Percentiles rank a stretch among this genome's conserved stretches.
phyloP scores from a whole-genome alignment of 805 yeast genomes.

The Ogataea methanolica region DNA sequence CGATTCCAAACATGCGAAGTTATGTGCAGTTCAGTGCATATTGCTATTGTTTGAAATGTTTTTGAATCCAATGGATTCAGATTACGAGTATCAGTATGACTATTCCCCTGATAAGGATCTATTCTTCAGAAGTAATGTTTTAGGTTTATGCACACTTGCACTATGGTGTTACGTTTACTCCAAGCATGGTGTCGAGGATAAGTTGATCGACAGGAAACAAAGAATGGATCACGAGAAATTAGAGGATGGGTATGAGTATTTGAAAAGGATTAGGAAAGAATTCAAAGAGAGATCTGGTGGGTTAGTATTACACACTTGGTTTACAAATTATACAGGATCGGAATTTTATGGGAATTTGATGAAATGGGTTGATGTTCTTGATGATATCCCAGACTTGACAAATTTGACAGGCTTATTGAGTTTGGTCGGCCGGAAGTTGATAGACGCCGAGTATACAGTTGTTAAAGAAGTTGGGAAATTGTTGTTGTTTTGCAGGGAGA shows the following conservation, averaged over 20 bases:
- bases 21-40: constrained; percentile 57
- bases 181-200: constrained; percentile 42
- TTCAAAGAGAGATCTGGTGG: constrained; percentile 32
- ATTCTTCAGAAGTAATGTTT: constrained; percentile 38
- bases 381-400: constrained; percentile 38
- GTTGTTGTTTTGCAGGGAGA: constrained; percentile 47
- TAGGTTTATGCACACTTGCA: constrained; percentile 38
- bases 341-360: constrained; percentile 39
- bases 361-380: constrained; percentile 37
- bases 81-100: constrained; percentile 36
- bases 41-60: constrained; percentile 59
- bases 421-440: constrained; percentile 37
- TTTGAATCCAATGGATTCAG: constrained; percentile 45
- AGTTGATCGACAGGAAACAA: constrained; percentile 18
- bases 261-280: constrained; percentile 43
- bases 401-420: constrained; percentile 53
- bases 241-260: constrained; percentile 48
- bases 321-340: constrained; percentile 29
- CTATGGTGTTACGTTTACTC: constrained; percentile 51
- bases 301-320: constrained; percentile 28
- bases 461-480: constrained; percentile 53
- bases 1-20: constrained; percentile 40
- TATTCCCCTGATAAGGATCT: constrained; percentile 52
- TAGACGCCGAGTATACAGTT: constrained; percentile 47
- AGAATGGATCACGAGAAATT: constrained; percentile 6